These are phyloP conservation scores for Neofusicoccum ribis DNA, from an alignment of 2,329 filamentous ascomycete genomes.

Conservation along the genomic window DNA sequence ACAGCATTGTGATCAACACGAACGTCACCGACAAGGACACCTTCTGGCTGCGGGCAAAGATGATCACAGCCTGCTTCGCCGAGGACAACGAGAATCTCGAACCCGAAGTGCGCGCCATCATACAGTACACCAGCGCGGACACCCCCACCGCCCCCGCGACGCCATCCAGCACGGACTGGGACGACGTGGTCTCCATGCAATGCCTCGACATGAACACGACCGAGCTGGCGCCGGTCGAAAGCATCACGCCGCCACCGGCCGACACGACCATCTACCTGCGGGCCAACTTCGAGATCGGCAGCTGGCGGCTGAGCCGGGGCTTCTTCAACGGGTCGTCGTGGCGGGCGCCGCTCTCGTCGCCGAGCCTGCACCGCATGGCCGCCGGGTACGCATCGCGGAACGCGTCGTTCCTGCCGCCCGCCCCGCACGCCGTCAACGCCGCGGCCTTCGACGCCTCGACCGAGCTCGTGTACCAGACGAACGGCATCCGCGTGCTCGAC, in stretches of 20 bases:
- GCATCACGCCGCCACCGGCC: constrained; percentile 45
- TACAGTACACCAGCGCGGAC: constrained; percentile 44
- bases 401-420: constrained; percentile 24
- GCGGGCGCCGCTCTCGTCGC: constrained; percentile 49
- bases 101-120: constrained; percentile 51
- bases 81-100: constrained; percentile 49
- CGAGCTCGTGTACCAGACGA: constrained; percentile 41
- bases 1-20: constrained; percentile 63
- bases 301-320: constrained; percentile 59
- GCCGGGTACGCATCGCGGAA: constrained; percentile 43
- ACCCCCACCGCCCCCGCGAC: no score
- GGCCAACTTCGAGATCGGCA: constrained; percentile 61
- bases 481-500: constrained; percentile 38
- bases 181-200: constrained; percentile 48
- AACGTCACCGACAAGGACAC: constrained; percentile 36
- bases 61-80: constrained; percentile 62
- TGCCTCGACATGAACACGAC: constrained; percentile 55
- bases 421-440: constrained; percentile 24
- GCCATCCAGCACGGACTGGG: constrained; percentile 53
- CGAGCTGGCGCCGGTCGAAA: constrained; percentile 47
- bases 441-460: constrained; percentile 29
- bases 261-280: constrained; percentile 57
- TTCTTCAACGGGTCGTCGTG: constrained; percentile 60
- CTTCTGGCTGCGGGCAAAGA: constrained; percentile 57
- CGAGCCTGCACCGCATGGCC: constrained; percentile 54